These are phyloP conservation scores for Colletotrichum chlorophyti DNA, from an alignment of 2,329 filamentous ascomycete species.

Conservation along the genomic window DNA sequence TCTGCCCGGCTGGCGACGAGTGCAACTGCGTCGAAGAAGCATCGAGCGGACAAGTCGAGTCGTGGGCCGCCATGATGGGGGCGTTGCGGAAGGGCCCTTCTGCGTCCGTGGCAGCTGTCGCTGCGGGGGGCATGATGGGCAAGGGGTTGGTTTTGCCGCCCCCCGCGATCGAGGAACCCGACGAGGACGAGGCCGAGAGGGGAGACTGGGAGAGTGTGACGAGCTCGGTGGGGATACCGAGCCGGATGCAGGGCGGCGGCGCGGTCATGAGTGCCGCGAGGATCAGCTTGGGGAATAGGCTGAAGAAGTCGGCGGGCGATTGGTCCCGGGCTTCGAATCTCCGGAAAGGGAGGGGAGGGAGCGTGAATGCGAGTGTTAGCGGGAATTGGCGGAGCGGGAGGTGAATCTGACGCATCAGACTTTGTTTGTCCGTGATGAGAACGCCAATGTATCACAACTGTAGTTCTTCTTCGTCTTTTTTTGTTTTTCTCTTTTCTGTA, in stretches of 20 bases:
- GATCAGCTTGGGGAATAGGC: slow-evolving; percentile 56
- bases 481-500: too few species aligned
- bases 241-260: slow-evolving; percentile 33
- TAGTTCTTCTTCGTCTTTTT: too few species aligned
- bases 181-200: slow-evolving; percentile 39
- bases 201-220: slow-evolving; percentile 46
- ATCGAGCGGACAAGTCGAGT: slow-evolving; percentile 63
- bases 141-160: slow-evolving; percentile 33
- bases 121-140: slow-evolving; percentile 1
- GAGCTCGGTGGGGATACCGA: slow-evolving; percentile 31
- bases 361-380: neutral
- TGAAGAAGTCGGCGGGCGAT: slow-evolving; percentile 55
- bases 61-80: slow-evolving; percentile 63
- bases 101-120: neutral
- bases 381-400: slow-evolving; percentile 12
- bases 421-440: too few species aligned
- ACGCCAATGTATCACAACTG: too few species aligned
- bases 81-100: slow-evolving; percentile 42
- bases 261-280: slow-evolving; percentile 44
- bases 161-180: slow-evolving; percentile 36
- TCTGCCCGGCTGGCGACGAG: slow-evolving; percentile 70
- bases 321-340: slow-evolving; percentile 54
- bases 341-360: slow-evolving; percentile 35
- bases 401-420: neutral
- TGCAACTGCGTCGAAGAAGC: slow-evolving; percentile 67